Percentiles rank a stretch among this genome's conserved stretches.
Evolutionary conservation across 2,329 filamentous ascomycete genomes (phyloP).

Genomic region (Triangularia setosa): DNA sequence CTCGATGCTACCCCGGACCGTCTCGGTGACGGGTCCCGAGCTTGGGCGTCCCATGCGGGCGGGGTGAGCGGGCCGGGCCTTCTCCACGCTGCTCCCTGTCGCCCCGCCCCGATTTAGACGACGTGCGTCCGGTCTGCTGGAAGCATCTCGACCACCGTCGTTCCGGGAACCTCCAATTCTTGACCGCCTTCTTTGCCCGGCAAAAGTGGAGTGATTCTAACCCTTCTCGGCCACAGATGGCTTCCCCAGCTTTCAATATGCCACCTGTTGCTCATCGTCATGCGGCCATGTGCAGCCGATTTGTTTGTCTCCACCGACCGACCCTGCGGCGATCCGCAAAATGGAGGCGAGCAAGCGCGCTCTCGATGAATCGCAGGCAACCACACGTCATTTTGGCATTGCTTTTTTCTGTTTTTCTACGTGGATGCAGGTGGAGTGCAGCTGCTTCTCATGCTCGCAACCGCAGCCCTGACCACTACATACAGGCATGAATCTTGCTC

Average conservation of each 20-base stretch:
- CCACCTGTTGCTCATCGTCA: neutral
- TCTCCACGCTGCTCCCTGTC: neutral
- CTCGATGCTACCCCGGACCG: neutral
- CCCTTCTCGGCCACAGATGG: neutral
- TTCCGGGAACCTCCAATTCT: neutral
- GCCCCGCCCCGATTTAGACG: neutral
- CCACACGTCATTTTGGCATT: neutral
- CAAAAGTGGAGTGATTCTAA: neutral
- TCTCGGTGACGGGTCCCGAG: neutral
- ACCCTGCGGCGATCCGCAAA: neutral
- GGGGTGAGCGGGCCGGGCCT: conserved; percentile 1
- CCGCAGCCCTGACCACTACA: neutral
- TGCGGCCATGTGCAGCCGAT: neutral
- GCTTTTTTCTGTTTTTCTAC: neutral
- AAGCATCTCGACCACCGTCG: neutral
- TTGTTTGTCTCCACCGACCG: neutral
- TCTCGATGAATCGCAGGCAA: neutral
- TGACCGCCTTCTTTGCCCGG: neutral
- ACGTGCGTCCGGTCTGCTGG: neutral
- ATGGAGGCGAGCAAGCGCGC: neutral
- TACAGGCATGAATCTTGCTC: neutral
- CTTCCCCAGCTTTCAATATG: neutral
- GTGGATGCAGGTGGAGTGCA: neutral
- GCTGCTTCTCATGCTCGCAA: neutral
- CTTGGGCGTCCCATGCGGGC: neutral